phyloP scores from a whole-genome alignment of 2,329 filamentous ascomycete genomes.

The Monosporascus sp. region DNA sequence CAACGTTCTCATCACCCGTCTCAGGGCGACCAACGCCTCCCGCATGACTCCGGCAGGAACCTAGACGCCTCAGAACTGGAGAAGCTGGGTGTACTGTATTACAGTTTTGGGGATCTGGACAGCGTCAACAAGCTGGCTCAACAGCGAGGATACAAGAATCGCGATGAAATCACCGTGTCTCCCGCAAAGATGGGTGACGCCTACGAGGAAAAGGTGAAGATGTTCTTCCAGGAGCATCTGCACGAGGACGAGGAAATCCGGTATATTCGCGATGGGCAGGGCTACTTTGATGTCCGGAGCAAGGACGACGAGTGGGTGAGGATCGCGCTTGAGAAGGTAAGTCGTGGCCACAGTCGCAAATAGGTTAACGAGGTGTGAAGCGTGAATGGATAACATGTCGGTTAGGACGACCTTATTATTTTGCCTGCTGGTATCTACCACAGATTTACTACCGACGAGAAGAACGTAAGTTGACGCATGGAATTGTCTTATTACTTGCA shows the following conservation, averaged over 20 bases:
- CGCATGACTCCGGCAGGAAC: slow-evolving; percentile 76
- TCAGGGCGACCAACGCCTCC: slow-evolving; percentile 87
- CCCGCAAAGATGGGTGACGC: slow-evolving; percentile 76
- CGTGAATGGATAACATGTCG: not conserved
- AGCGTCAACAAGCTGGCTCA: slow-evolving; percentile 69
- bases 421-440: slow-evolving; percentile 95
- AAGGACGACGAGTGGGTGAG: slow-evolving; percentile 84
- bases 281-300: slow-evolving; percentile 89
- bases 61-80: slow-evolving; percentile 62
- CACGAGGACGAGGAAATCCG: slow-evolving; percentile 99
- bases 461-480: slow-evolving; percentile 64
- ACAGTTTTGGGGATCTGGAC: slow-evolving; percentile 56
- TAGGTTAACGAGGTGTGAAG: not conserved
- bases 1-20: not conserved
- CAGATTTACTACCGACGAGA: slow-evolving; percentile 88
- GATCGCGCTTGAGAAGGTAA: slow-evolving; percentile 71
- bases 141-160: slow-evolving; percentile 83
- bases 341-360: not conserved
- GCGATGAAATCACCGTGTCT: slow-evolving; percentile 87
- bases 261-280: slow-evolving; percentile 82
- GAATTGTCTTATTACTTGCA: not conserved
- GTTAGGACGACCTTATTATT: slow-evolving; percentile 75
- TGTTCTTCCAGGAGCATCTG: slow-evolving; percentile 90
- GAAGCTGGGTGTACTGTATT: slow-evolving; percentile 76
- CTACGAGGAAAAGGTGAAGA: slow-evolving; percentile 92